Percentiles rank a stretch among this genome's conserved stretches.
These are phyloP conservation scores for Oryza nivara DNA, from an alignment of 176 grass and related monocot species.

Conservation along the genomic window DNA sequence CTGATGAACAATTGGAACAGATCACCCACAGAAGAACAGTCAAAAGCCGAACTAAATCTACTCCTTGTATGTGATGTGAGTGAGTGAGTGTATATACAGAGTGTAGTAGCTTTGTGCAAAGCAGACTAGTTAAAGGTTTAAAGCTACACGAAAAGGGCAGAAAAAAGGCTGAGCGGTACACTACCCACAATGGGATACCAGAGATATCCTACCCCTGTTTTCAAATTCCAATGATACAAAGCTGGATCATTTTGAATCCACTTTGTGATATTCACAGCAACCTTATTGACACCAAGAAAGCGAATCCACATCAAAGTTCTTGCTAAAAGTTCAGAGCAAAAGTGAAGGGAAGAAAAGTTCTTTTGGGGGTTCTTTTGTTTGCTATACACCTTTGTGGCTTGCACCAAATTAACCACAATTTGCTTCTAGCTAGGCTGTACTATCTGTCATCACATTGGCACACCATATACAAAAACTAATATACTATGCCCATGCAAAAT, in stretches of 20 bases:
- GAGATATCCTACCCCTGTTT: slow-evolving; percentile 46
- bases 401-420: slow-evolving; percentile 30
- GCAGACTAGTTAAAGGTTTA: slow-evolving; percentile 38
- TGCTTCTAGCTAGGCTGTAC: slow-evolving; percentile 18
- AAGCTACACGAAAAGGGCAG: slow-evolving; percentile 41
- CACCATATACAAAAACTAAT: not conserved
- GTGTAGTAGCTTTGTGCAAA: slow-evolving; percentile 43
- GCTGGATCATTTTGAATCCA: slow-evolving; percentile 52
- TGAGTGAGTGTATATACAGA: not conserved
- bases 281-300: slow-evolving; percentile 40
- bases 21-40: not conserved
- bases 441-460: slow-evolving; percentile 8
- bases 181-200: slow-evolving; percentile 33
- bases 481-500: not conserved
- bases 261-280: slow-evolving; percentile 46
- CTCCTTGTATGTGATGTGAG: not conserved
- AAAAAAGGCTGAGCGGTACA: slow-evolving; percentile 35
- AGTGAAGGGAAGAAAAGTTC: slow-evolving; percentile 35
- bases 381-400: slow-evolving; percentile 36
- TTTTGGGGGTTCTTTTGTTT: slow-evolving; percentile 39
- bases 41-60: not conserved
- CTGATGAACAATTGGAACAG: slow-evolving; percentile 26
- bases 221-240: slow-evolving; percentile 46
- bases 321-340: slow-evolving; percentile 40
- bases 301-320: slow-evolving; percentile 38